A percentile compares a stretch with the other conserved stretches of the same genome.
Conservation (phyloP, 345 rosid species). For the Linum usitatissimum region DNA sequence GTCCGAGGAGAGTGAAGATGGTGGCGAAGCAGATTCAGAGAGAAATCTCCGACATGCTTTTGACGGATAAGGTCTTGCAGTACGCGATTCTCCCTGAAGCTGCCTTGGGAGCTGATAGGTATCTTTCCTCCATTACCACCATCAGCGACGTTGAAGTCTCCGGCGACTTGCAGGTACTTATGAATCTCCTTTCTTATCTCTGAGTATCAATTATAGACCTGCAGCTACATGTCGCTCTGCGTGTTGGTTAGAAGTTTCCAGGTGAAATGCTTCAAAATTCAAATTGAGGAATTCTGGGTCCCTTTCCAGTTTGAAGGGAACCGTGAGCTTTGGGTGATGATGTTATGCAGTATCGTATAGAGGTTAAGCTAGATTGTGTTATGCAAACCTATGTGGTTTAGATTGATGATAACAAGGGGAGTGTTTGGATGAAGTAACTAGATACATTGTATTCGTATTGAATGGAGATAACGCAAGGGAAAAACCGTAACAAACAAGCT, state of each 20-base stretch:
- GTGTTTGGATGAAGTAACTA: too few relatives aligned
- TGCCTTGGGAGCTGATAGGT: conserved; percentile 75
- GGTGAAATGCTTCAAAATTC: not conserved
- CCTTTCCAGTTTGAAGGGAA: not conserved
- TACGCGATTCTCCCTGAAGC: conserved; percentile 77
- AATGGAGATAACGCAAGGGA: too few relatives aligned
- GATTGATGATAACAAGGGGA: too few relatives aligned
- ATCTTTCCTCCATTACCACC: conserved; percentile 79
- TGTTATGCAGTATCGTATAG: not conserved
- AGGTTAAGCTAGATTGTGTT: too few relatives aligned
- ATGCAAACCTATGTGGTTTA: too few relatives aligned
- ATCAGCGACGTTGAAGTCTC: conserved; percentile 81
- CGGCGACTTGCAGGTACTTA: conserved; percentile 58
- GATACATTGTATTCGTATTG: too few relatives aligned
- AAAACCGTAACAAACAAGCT: too few relatives aligned
- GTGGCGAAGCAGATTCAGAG: conserved; percentile 82
- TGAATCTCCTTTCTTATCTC: not conserved
- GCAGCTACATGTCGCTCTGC: not conserved
- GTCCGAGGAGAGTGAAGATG: conserved; percentile 81
- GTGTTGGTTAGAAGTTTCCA: not conserved
- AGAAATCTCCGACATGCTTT: conserved; percentile 84
- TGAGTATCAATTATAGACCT: too few relatives aligned
- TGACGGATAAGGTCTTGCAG: conserved; percentile 73
- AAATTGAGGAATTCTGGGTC: not conserved
- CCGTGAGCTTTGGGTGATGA: not conserved